phyloP scores from a whole-genome alignment of 352 stramenopile genomes.

The Pythium dissimile region DNA sequence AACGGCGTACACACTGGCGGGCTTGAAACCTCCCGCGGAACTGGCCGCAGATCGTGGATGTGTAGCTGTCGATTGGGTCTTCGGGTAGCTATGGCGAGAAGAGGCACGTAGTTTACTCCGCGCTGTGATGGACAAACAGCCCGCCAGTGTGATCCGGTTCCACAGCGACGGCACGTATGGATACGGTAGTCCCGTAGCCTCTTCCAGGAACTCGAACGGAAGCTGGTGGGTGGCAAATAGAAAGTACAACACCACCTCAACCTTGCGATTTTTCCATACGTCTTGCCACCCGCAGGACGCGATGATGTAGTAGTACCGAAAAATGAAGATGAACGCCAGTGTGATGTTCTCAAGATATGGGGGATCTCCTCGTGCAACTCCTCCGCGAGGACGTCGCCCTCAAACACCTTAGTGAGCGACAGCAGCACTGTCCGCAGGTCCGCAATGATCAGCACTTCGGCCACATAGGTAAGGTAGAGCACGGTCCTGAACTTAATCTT shows the following conservation, averaged over 20 bases:
- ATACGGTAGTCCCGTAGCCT: conserved; percentile 6
- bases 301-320: conserved; percentile 37
- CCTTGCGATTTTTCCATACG: conserved; percentile 17
- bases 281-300: conserved; percentile 3
- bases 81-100: neutral
- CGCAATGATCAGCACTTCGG: conserved; percentile 22
- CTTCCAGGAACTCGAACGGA: conserved; percentile 20
- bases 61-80: too few species aligned
- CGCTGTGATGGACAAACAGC: conserved; percentile 10
- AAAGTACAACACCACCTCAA: conserved; percentile 30
- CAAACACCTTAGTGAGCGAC: conserved; percentile 9
- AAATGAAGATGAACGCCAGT: conserved; percentile 31
- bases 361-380: conserved; percentile 18
- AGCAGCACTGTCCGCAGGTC: conserved; percentile 13
- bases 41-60: too few species aligned
- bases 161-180: conserved; percentile 11
- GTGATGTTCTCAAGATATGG: conserved; percentile 22
- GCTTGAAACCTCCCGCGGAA: too few species aligned
- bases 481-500: conserved; percentile 29
- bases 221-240: conserved; percentile 25
- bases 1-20: too few species aligned
- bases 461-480: neutral
- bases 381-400: conserved; percentile 17
- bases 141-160: conserved; percentile 9
- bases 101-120: conserved; percentile 1